These are phyloP conservation scores for Trichosporon sp. DNA, from an alignment of 1,284 basidiomycete species.

Conservation along the genomic window DNA sequence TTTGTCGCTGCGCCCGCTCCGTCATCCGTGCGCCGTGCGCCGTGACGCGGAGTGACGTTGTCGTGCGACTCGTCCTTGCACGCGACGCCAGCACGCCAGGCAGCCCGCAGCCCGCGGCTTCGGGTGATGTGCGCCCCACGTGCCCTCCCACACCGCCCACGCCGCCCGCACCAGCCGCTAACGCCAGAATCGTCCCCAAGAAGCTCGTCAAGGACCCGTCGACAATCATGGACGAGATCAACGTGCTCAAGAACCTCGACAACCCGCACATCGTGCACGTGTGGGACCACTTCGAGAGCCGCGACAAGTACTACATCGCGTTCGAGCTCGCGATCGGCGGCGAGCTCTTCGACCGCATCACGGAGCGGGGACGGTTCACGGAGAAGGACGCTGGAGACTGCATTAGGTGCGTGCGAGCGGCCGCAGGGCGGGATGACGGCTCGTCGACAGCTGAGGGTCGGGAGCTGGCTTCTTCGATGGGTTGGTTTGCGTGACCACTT, in stretches of 20 bases:
- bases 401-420: slow-evolving; percentile 55
- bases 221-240: slow-evolving; percentile 82
- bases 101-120: too few species aligned
- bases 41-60: too few species aligned
- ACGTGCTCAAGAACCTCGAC: slow-evolving; percentile 76
- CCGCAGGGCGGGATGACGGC: too few species aligned
- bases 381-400: slow-evolving; percentile 77
- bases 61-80: too few species aligned
- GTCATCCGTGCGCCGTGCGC: too few species aligned
- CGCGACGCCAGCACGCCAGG: too few species aligned
- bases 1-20: too few species aligned
- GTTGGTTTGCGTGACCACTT: too few species aligned
- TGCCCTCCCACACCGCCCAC: neutral
- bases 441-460: too few species aligned
- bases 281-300: slow-evolving; percentile 67
- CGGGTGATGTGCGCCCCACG: too few species aligned
- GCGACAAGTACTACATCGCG: slow-evolving; percentile 82
- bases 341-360: slow-evolving; percentile 80
- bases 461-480: too few species aligned
- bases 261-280: slow-evolving; percentile 78
- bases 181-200: slow-evolving; percentile 73
- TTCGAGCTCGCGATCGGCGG: slow-evolving; percentile 89
- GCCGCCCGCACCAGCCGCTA: neutral
- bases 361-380: slow-evolving; percentile 78
- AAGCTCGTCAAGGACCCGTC: slow-evolving; percentile 87